Evolutionary conservation across 1,139 yeast species (phyloP).

Genomic region (Taphrina pruni): DNA sequence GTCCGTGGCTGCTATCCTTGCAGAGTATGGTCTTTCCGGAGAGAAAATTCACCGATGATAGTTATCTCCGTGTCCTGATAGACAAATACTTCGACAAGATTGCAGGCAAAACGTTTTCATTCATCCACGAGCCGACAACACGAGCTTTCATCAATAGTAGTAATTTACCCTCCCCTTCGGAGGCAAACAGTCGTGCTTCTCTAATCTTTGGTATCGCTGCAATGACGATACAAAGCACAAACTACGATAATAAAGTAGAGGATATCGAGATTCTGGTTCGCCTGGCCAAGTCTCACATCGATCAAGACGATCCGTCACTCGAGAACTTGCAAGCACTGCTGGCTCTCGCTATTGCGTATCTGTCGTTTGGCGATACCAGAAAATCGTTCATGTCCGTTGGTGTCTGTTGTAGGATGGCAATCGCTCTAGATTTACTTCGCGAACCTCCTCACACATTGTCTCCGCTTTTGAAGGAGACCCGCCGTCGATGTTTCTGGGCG

Average conservation of each 20-base stretch:
- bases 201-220: conserved; percentile 11
- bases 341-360: conserved; percentile 7
- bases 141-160: neutral
- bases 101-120: conserved; percentile 5
- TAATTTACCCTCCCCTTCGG: neutral
- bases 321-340: conserved; percentile 7
- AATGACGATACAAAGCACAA: conserved; percentile 7
- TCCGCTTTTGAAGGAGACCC: conserved; percentile 1
- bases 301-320: conserved; percentile 9
- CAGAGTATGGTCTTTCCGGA: conserved; percentile 9
- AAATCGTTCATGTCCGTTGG: conserved; percentile 15
- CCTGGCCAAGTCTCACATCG: conserved; percentile 10
- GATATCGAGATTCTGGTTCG: conserved; percentile 4
- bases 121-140: conserved; percentile 10
- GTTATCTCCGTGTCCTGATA: conserved; percentile 13
- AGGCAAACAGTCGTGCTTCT: conserved; percentile 10
- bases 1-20: conserved; percentile 11
- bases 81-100: conserved; percentile 17
- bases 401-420: conserved; percentile 11
- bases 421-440: conserved; percentile 1
- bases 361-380: conserved; percentile 6
- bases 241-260: conserved; percentile 4
- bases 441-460: neutral
- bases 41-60: neutral
- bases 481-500: conserved; percentile 10